These are phyloP conservation scores for Clitoria ternatea DNA, from an alignment of 306 rosid genomes.

Conservation along the genomic window DNA sequence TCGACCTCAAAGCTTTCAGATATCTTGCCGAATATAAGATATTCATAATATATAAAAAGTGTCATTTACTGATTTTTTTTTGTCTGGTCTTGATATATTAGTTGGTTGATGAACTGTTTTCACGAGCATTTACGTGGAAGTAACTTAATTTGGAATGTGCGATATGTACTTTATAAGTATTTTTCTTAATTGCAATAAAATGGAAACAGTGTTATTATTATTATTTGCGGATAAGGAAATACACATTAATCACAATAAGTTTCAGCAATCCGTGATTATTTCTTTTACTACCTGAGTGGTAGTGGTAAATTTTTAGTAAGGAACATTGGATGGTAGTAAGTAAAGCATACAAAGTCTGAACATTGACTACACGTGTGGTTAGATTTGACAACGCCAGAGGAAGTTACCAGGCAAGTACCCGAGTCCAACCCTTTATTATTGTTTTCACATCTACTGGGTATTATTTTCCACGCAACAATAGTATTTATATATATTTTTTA, in stretches of 20 bases:
- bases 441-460: too few relatives aligned
- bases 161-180: background rate
- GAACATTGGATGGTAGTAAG: background rate
- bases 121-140: background rate
- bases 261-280: too few relatives aligned
- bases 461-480: too few relatives aligned
- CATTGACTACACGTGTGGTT: slow-evolving; percentile 12
- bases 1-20: background rate
- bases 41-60: too few relatives aligned
- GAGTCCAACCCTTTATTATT: background rate
- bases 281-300: background rate
- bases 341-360: too few relatives aligned
- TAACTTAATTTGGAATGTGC: background rate
- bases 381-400: slow-evolving; percentile 13
- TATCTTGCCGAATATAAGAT: too few relatives aligned
- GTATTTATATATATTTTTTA: too few relatives aligned
- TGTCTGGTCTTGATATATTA: background rate
- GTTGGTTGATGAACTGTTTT: too few relatives aligned
- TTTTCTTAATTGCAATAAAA: too few relatives aligned
- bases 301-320: background rate
- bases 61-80: background rate
- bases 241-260: too few relatives aligned
- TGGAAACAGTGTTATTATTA: too few relatives aligned
- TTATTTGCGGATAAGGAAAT: too few relatives aligned
- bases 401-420: slow-evolving; percentile 31